Base-by-base conservation (phyloP, 179 eudicot genomes). In the Beta corolliflora region DNA sequence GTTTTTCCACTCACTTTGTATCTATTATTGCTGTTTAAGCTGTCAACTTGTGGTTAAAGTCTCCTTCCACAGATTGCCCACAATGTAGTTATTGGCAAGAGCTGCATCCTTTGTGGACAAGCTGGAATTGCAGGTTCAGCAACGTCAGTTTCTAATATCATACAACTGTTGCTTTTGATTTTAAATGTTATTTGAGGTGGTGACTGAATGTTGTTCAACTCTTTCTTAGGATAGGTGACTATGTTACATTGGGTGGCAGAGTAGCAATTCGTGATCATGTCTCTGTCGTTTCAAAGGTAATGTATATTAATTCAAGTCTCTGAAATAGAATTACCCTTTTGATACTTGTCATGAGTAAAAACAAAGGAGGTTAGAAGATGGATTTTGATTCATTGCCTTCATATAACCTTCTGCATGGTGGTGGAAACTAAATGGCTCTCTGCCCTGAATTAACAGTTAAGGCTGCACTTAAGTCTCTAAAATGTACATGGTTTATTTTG, bases 81-180 rank as follows among this genome's bases (percentile, higher is more conserved):
- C 84, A 96, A 96, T 84, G 97, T 90, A 71, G 85, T 90, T 75
- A 89, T 94, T 71, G 98, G 98, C 56, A 87, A 88, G 87, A 82
- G 75, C 72, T 94, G 97, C 79, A 85, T 94, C 81, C 73, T 96
- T 44, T 96, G 99, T 60, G 99, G 99, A 55, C 98, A 94, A 89
- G 99, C 87, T 55, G 99, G 98, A 58, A 87, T 94, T 81, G 99
- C 98, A 2, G 99, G 98, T 81, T 96, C 99, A 75, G 98, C 83
- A 48, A 91, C 88, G 98, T 96, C 87, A 80, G 91, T 63, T 74
- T 66, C 66, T 67, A 19, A 36, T 12, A 45, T 63, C 19, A 25
- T 46, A 25, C 50, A 53, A 3, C 2, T 21, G 2, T 16, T 55
- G 13, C 44, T 73, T 58, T 36, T 41, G 12, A 75, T 87, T 70